Percentiles rank a stretch among this genome's conserved stretches.
These are phyloP conservation scores for Aspergillus novofumigatus DNA, from an alignment of 2,329 filamentous ascomycete species.

Conservation along the genomic window DNA sequence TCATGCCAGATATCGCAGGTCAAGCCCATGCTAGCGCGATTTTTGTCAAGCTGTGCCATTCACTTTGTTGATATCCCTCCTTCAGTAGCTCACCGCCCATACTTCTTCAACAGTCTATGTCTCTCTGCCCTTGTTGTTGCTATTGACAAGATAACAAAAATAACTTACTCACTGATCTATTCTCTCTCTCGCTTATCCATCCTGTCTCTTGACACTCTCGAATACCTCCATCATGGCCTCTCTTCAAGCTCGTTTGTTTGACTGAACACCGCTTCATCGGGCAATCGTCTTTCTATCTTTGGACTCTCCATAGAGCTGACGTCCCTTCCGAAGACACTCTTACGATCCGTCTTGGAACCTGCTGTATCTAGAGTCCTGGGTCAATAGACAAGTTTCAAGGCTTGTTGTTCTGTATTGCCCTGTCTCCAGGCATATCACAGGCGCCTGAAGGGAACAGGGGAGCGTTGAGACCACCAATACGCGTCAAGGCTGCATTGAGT, in stretches of 20 bases:
- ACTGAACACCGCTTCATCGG: slow-evolving; percentile 1
- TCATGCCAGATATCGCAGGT: background rate
- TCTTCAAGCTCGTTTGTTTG: slow-evolving; percentile 1
- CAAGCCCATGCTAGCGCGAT: background rate
- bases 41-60: slow-evolving; percentile 1
- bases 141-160: background rate
- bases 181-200: background rate
- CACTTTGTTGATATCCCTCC: slow-evolving; percentile 4
- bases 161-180: background rate
- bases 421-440: background rate
- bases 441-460: background rate
- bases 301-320: background rate
- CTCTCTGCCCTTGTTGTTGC: background rate
- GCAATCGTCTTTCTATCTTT: background rate
- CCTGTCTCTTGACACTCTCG: slow-evolving; percentile 1
- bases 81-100: slow-evolving; percentile 12
- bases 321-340: background rate
- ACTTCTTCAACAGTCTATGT: slow-evolving; percentile 6
- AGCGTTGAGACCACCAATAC: background rate
- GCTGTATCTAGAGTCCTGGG: background rate
- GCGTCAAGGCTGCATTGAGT: background rate
- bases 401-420: background rate
- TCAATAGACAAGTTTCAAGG: background rate
- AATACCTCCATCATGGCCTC: slow-evolving; percentile 7
- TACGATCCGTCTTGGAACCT: background rate